Conservation (phyloP, 2,329 filamentous ascomycete species). For the Xylariaceae sp. region DNA sequence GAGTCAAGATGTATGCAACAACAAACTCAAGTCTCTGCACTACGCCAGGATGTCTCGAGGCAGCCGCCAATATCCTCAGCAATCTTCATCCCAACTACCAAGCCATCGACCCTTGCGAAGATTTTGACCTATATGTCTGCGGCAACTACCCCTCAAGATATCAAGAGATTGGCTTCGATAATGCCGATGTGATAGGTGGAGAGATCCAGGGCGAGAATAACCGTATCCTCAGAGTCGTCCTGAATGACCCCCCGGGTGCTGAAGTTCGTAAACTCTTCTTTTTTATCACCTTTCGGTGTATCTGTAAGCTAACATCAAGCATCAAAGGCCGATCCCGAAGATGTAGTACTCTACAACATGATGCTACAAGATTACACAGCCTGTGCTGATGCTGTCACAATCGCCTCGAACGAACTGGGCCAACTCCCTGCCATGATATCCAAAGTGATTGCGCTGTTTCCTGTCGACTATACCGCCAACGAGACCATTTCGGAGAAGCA, state of each 20-base stretch:
- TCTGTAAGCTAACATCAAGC: not conserved
- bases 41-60: slow-evolving; percentile 5
- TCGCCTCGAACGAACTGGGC: not conserved
- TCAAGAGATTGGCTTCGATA: not conserved
- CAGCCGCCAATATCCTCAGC: slow-evolving; percentile 1
- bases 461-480: slow-evolving; percentile 6
- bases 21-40: not conserved
- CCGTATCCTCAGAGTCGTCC: too few relatives aligned
- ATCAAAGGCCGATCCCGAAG: slow-evolving; percentile 4
- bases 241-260: too few relatives aligned
- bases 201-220: too few relatives aligned
- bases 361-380: slow-evolving; percentile 6
- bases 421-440: slow-evolving; percentile 7
- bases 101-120: slow-evolving; percentile 6
- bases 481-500: not conserved
- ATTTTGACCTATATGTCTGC: slow-evolving; percentile 8
- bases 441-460: slow-evolving; percentile 5
- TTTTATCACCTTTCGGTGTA: too few relatives aligned
- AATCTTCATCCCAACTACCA: slow-evolving; percentile 10
- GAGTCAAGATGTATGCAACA: too few relatives aligned
- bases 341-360: slow-evolving; percentile 9
- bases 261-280: too few relatives aligned
- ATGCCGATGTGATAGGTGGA: too few relatives aligned
- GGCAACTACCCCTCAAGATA: slow-evolving; percentile 1
- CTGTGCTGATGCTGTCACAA: slow-evolving; percentile 4